phyloP scores from a whole-genome alignment of 2,329 filamentous ascomycete genomes.

The Botrytis aclada region DNA sequence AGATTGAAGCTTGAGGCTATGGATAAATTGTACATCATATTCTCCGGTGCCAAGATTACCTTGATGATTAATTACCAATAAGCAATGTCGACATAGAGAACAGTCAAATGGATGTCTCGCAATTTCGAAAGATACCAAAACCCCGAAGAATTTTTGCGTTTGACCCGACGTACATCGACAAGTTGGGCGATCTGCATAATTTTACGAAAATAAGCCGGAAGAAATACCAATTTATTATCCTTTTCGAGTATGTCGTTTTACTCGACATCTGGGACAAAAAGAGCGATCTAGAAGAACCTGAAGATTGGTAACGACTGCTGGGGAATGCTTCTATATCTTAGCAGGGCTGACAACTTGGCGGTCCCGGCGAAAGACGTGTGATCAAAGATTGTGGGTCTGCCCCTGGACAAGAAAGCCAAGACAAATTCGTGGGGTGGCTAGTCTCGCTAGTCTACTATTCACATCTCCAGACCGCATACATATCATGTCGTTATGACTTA shows the following conservation, averaged over 20 bases:
- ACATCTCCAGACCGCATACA: neutral
- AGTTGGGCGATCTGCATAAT: conserved; percentile 3
- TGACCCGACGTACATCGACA: neutral
- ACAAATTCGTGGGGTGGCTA: conserved; percentile 1
- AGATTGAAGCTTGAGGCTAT: neutral
- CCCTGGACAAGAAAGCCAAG: neutral
- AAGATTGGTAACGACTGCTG: neutral
- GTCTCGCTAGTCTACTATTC: conserved; percentile 2
- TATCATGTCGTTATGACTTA: neutral
- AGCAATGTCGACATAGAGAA: neutral
- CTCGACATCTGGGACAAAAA: neutral
- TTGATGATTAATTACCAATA: conserved; percentile 1
- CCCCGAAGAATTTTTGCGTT: conserved; percentile 5
- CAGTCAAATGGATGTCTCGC: neutral
- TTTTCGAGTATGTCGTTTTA: neutral
- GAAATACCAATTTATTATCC: conserved; percentile 10
- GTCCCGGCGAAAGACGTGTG: neutral
- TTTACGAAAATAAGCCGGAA: conserved; percentile 20
- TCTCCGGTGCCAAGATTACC: neutral
- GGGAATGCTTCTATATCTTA: neutral
- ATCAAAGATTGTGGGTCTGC: neutral
- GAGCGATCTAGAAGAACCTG: conserved; percentile 1
- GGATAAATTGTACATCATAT: neutral
- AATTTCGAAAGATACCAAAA: neutral
- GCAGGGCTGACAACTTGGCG: conserved; percentile 13